These are phyloP conservation scores for Nectriaceae sp. DNA, from an alignment of 2,329 filamentous ascomycete species.

Conservation along the genomic window DNA sequence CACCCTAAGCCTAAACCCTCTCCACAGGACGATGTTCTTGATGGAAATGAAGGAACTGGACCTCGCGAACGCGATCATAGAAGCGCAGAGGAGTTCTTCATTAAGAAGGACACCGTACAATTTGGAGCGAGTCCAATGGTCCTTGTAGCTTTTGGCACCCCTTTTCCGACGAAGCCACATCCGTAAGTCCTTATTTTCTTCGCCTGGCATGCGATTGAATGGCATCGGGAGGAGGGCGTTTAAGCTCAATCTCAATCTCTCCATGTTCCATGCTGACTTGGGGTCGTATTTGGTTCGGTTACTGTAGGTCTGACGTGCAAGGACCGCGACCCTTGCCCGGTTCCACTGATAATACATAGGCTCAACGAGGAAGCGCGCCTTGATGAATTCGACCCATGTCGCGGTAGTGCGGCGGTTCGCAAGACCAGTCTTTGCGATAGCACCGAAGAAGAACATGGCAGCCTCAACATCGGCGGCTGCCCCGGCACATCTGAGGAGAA, in stretches of 20 bases:
- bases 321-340: slow-evolving; percentile 40
- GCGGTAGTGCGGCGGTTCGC: slow-evolving; percentile 32
- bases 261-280: slow-evolving; percentile 27
- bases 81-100: slow-evolving; percentile 42
- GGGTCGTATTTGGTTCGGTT: slow-evolving; percentile 13
- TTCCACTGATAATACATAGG: slow-evolving; percentile 50
- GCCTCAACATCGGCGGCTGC: slow-evolving; percentile 40
- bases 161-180: slow-evolving; percentile 29
- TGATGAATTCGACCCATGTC: slow-evolving; percentile 48
- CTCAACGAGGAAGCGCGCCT: slow-evolving; percentile 48
- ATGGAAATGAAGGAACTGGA: slow-evolving; percentile 37
- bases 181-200: slow-evolving; percentile 26
- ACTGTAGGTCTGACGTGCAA: slow-evolving; percentile 40
- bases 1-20: slow-evolving; percentile 33
- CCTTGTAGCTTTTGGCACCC: slow-evolving; percentile 25
- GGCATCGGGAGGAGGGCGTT: slow-evolving; percentile 29
- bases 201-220: slow-evolving; percentile 31
- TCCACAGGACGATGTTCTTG: slow-evolving; percentile 33
- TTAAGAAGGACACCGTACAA: slow-evolving; percentile 32
- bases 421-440: slow-evolving; percentile 30
- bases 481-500: slow-evolving; percentile 50
- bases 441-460: slow-evolving; percentile 35
- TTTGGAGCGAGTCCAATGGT: slow-evolving; percentile 31
- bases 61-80: slow-evolving; percentile 45
- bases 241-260: slow-evolving; percentile 32